Evolutionary conservation across 768 basidiomycete species (phyloP), one percentile per base, ranked within the genome.

Genomic region (Cystofilobasidium ferigula): DNA sequence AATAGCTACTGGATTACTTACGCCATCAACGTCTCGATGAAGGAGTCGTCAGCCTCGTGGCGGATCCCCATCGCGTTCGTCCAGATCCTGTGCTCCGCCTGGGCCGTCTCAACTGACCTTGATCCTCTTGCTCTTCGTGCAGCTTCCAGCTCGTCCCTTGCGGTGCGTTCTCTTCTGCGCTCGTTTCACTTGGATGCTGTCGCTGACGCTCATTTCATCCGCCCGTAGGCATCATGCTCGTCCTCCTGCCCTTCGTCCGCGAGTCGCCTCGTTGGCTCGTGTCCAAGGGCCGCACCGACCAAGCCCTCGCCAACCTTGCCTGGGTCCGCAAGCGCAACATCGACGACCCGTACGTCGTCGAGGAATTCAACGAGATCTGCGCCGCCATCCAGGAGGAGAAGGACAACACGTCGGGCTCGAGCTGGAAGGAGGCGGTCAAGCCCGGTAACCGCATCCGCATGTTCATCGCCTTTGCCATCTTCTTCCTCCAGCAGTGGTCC

Each of bases 401-500:
- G 13, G 81, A 79, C 54, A 82, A 83, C 9, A 83, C 86, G 12
- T 69, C 76, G n/a, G 85, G 84, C 9, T 78, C 88, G 10, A 85
- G 86, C 0, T 69, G 81, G 66, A 83, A 79, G 70, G 85, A 88
- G 71, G 86, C 38, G 35, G n/a, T 57, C 20, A 60, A 54, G 36
- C 59, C 61, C 26, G 89, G 90, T 56, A 90, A 90, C 77, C 81
- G 83, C 54, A 78, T 85, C 67, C 85, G 90, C 30, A 91, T 92
- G 78, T 77, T 86, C n/a, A 89, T 92, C 71, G 89, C 90, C 2
- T 84, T 88, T 70, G 62, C 93, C 5, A 80, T 93, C 63, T 84
- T 86, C 30, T 82, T 95, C 53, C 83, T 89, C 10, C 89, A 90
- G 70, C 87, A 90, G 73, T 89, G 85, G 85, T 81, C 82, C 57